Conservation (phyloP, 768 basidiomycete genomes). For the Suillus ampliporus region DNA sequence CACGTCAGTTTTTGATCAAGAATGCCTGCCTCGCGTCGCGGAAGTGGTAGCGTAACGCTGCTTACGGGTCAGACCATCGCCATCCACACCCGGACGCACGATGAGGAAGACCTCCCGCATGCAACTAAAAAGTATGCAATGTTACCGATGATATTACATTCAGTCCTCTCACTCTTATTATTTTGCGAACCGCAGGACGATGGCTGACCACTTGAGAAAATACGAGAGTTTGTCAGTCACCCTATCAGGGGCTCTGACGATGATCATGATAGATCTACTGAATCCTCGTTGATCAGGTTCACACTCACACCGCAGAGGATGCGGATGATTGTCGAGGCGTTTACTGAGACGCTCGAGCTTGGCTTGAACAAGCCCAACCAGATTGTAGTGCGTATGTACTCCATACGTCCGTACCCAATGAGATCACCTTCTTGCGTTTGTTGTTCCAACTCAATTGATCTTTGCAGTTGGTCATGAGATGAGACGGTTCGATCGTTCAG, state of each 20-base stretch:
- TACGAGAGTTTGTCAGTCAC: conserved; percentile 81
- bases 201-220: conserved; percentile 92
- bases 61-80: conserved; percentile 81
- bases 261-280: conserved; percentile 5
- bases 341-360: conserved; percentile 88
- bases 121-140: conserved; percentile 85
- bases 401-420: not conserved
- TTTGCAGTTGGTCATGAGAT: conserved; percentile 3
- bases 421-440: conserved; percentile 13
- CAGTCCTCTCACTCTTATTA: conserved; percentile 7
- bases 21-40: conserved; percentile 77
- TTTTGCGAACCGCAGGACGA: conserved; percentile 59
- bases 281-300: conserved; percentile 53
- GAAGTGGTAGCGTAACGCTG: conserved; percentile 75
- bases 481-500: not conserved
- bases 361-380: conserved; percentile 85
- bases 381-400: conserved; percentile 75
- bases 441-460: conserved; percentile 7
- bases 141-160: conserved; percentile 2
- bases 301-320: conserved; percentile 89
- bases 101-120: conserved; percentile 88
- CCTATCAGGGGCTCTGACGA: conserved; percentile 19
- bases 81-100: conserved; percentile 87
- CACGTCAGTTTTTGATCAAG: conserved; percentile 13
- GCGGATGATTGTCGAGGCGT: conserved; percentile 97